A percentile compares a stretch with the other conserved stretches of the same genome.
phyloP scores from a whole-genome alignment of 306 rosid species.

The Dryas alaskensis region DNA sequence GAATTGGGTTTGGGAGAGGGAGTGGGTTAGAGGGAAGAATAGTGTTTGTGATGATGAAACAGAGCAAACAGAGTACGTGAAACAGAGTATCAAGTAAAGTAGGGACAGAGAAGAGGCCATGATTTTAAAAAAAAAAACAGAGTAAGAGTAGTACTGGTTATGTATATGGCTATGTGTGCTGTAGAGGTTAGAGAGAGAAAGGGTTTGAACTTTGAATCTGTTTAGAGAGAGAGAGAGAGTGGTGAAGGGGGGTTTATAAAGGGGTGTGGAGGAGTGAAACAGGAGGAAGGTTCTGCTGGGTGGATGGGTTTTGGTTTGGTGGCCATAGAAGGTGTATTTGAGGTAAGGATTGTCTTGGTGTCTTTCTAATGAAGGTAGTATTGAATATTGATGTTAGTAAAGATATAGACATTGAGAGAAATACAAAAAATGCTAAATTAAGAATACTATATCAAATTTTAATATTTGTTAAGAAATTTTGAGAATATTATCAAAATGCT shows the following conservation, averaged over 20 bases:
- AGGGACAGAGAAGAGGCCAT: neutral
- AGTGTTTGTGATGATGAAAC: conserved; percentile 34
- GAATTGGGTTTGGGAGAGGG: conserved; percentile 58
- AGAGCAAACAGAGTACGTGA: conserved; percentile 41
- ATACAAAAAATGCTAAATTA: too few species aligned
- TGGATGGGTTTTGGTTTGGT: neutral
- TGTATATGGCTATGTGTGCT: too few species aligned
- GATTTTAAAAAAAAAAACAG: too few species aligned
- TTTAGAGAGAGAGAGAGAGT: neutral
- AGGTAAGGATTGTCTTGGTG: neutral
- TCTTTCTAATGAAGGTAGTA: too few species aligned
- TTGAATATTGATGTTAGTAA: too few species aligned
- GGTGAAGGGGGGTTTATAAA: conserved; percentile 13
- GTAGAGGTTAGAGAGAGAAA: too few species aligned
- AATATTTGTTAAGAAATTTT: too few species aligned
- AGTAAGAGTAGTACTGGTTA: too few species aligned
- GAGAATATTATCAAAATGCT: too few species aligned
- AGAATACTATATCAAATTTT: too few species aligned
- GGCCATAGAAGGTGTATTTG: neutral
- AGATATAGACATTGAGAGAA: too few species aligned
- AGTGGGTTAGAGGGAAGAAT: conserved; percentile 60
- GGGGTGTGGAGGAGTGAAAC: neutral
- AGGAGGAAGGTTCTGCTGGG: conserved; percentile 26
- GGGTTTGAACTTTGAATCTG: too few species aligned
- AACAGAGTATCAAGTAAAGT: conserved; percentile 30